Evolutionary conservation across 2,329 filamentous ascomycete genomes (phyloP).

Genomic region (Chrysoporthe cubensis): DNA sequence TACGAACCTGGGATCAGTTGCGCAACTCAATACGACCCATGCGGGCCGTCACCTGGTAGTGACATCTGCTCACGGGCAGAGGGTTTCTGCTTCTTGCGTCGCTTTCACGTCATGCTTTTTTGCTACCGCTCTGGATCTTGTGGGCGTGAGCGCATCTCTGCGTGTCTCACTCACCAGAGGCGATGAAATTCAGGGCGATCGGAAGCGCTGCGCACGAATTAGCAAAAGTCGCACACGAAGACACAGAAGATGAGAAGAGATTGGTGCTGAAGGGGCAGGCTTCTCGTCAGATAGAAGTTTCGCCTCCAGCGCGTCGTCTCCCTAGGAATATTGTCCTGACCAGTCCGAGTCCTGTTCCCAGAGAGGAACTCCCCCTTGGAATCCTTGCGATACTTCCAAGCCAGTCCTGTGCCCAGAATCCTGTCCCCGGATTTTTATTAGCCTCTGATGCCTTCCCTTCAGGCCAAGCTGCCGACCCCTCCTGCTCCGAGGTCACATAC

Average conservation of each 20-base stretch:
- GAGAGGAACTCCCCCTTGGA: slow-evolving; percentile 73
- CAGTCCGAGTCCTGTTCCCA: slow-evolving; percentile 81
- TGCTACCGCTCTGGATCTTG: slow-evolving; percentile 66
- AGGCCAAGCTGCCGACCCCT: neutral
- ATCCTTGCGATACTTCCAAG: slow-evolving; percentile 64
- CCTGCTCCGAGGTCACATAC: slow-evolving; percentile 47
- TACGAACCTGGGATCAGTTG: slow-evolving; percentile 49
- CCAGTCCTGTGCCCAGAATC: slow-evolving; percentile 63
- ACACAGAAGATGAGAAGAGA: slow-evolving; percentile 9
- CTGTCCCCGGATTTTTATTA: slow-evolving; percentile 44
- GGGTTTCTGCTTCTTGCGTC: neutral
- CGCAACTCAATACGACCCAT: slow-evolving; percentile 29
- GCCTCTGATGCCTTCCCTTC: slow-evolving; percentile 1
- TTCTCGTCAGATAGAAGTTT: slow-evolving; percentile 5
- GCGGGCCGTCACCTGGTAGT: slow-evolving; percentile 12
- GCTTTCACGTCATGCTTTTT: neutral
- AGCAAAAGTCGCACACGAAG: slow-evolving; percentile 2
- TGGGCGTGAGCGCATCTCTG: slow-evolving; percentile 35
- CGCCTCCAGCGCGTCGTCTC: neutral
- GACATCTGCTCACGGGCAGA: neutral
- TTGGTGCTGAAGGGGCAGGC: slow-evolving; percentile 27
- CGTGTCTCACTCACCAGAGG: slow-evolving; percentile 77
- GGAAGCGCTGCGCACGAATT: slow-evolving; percentile 63
- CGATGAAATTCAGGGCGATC: slow-evolving; percentile 86
- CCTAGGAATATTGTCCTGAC: slow-evolving; percentile 53